phyloP scores from a whole-genome alignment of 1,284 basidiomycete species.

The Papiliotrema laurentii region DNA sequence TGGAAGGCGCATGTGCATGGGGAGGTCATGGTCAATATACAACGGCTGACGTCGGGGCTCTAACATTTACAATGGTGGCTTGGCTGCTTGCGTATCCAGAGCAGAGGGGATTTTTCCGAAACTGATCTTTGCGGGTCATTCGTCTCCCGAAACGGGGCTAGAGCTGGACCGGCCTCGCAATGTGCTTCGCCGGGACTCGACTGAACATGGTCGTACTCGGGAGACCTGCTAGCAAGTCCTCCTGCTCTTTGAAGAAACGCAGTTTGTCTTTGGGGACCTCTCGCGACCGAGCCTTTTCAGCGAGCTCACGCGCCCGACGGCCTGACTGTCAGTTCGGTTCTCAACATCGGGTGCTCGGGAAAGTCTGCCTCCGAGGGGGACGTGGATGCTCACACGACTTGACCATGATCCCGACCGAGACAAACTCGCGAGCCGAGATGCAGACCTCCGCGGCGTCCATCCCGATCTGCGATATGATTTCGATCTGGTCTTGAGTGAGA shows the following conservation, averaged over 20 bases:
- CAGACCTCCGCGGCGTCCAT: constrained; percentile 6
- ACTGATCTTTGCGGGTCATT: too few relatives aligned
- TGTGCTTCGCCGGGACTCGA: too few relatives aligned
- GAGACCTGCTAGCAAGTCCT: constrained; percentile 3
- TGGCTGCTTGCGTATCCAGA: too few relatives aligned
- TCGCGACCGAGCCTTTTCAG: neutral
- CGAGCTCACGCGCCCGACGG: constrained; percentile 8
- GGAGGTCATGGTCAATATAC: too few relatives aligned
- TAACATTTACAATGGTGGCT: too few relatives aligned
- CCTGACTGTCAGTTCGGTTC: neutral
- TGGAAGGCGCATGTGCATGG: too few relatives aligned
- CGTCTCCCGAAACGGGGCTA: too few relatives aligned
- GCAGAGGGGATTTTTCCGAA: too few relatives aligned
- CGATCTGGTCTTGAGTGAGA: neutral
- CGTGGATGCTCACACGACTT: constrained; percentile 8
- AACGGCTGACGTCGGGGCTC: too few relatives aligned
- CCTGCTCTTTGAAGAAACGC: constrained; percentile 5
- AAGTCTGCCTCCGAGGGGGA: neutral
- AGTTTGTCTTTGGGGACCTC: neutral
- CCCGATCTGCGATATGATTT: constrained; percentile 4
- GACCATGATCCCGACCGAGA: constrained; percentile 7
- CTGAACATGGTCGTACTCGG: too few relatives aligned
- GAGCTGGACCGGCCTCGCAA: too few relatives aligned
- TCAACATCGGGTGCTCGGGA: neutral
- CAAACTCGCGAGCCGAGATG: neutral